Base-by-base conservation (phyloP, 2,329 filamentous ascomycete genomes). In the Beauveria sp. region DNA sequence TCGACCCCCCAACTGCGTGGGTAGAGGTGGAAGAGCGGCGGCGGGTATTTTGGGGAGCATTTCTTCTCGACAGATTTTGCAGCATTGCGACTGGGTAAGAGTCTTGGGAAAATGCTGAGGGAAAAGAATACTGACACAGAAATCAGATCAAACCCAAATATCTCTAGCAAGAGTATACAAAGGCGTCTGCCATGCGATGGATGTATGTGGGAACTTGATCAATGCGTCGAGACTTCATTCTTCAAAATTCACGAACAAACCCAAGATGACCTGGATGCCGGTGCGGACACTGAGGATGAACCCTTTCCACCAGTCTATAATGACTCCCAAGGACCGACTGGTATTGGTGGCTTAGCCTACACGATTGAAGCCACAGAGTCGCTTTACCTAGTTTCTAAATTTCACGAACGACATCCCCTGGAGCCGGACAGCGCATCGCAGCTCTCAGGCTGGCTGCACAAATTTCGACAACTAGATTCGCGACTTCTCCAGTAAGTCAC, bases 321-420 rank as follows among this genome's bases (percentile, higher is more conserved):
- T 7, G 40, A 55, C 6, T 20, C 59, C 9, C 45, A 61, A n/a
- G 59, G 51, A 10, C 51, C 51, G 3, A 51, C 22, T 26, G 59
- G 34, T 7, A 51, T 77, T 2, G 76, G 72, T 14, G 75, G 75
- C 0, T 77, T 78, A 56, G 77, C 77, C 0, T 79, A 77, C 62
- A 72, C 71, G n/a, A 73, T 79, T n/a, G 77, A 79, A 62, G 76
- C 76, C 0, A 77, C 75, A 0, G 77, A 79, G 61, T 76, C 73
- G 5, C 66, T 79, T 2, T 76, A 72, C 28, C 71, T 72, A 1
- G 75, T 79, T 1, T 76, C 73, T 0, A 75, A 70, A 0, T 78
- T 75, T 62, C 78, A 79, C 51, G 69, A 79, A 0, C 76, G 76
- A 56, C 73, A 78, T 43, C 66, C 68, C 9, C 68, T 78, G 14